Evolutionary conservation across 805 yeast genomes (phyloP).

Genomic region (Cyberlindnera misumaiensis): DNA sequence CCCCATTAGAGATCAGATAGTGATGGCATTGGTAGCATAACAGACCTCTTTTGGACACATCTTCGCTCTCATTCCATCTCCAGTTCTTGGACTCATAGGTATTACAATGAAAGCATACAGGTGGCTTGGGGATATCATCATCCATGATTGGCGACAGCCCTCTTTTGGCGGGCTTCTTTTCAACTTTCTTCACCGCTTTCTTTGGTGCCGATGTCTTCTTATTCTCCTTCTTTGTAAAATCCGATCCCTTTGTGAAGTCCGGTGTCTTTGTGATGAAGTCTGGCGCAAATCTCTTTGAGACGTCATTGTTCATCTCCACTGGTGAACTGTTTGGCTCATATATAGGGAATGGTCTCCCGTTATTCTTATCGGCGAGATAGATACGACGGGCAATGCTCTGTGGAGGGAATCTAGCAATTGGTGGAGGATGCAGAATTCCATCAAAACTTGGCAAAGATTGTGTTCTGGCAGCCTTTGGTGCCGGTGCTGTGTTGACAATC

Average conservation of each 20-base stretch:
- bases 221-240: not conserved
- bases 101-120: conserved; percentile 22
- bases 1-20: conserved; percentile 19
- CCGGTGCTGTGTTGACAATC: conserved; percentile 36
- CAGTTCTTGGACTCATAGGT: conserved; percentile 21
- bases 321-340: conserved; percentile 8
- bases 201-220: not conserved
- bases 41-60: conserved; percentile 18
- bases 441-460: conserved; percentile 34
- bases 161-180: not conserved
- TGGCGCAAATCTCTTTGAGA: conserved; percentile 23
- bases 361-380: conserved; percentile 21
- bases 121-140: conserved; percentile 12
- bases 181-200: not conserved
- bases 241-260: conserved; percentile 2
- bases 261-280: conserved; percentile 18
- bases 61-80: conserved; percentile 23
- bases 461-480: conserved; percentile 40
- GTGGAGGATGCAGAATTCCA: conserved; percentile 10
- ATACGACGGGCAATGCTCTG: conserved; percentile 24
- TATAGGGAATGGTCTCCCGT: conserved; percentile 1
- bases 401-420: conserved; percentile 19
- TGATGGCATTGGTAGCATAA: conserved; percentile 21
- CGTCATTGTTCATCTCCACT: conserved; percentile 7
- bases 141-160: conserved; percentile 5